Evolutionary conservation across 768 basidiomycete species (phyloP).

Genomic region (Phlegmacium glaucopus): DNA sequence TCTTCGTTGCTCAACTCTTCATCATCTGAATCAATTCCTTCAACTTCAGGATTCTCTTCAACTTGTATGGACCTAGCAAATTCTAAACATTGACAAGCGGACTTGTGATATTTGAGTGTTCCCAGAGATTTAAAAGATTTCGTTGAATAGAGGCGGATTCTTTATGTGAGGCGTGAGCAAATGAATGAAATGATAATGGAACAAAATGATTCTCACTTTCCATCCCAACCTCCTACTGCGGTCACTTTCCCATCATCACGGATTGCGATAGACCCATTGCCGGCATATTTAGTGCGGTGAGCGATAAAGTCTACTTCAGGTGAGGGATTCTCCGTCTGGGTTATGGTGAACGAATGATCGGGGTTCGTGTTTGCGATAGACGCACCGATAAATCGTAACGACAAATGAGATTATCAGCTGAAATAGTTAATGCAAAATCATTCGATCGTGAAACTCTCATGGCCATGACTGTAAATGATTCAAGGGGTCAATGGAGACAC

Average conservation of each 20-base stretch:
- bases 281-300: constrained; percentile 70
- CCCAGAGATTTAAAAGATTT: constrained; percentile 81
- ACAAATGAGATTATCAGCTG: constrained; percentile 80
- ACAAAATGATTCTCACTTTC: constrained; percentile 52
- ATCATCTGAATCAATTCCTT: constrained; percentile 41
- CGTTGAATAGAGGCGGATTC: constrained; percentile 80
- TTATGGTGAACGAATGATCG: background rate
- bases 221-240: constrained; percentile 94
- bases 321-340: constrained; percentile 14
- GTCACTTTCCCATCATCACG: constrained; percentile 74
- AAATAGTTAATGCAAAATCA: constrained; percentile 70
- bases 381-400: constrained; percentile 55
- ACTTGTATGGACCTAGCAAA: constrained; percentile 48
- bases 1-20: constrained; percentile 49
- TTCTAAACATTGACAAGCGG: constrained; percentile 66
- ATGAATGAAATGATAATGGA: background rate
- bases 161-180: constrained; percentile 23
- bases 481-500: background rate
- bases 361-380: background rate
- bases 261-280: constrained; percentile 76
- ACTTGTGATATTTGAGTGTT: constrained; percentile 79
- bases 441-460: constrained; percentile 66
- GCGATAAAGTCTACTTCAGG: constrained; percentile 26
- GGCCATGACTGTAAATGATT: constrained; percentile 66
- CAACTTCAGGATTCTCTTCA: constrained; percentile 16